These are phyloP conservation scores for Diplodia scrobiculata DNA, from an alignment of 2,329 filamentous ascomycete genomes.

Conservation along the genomic window DNA sequence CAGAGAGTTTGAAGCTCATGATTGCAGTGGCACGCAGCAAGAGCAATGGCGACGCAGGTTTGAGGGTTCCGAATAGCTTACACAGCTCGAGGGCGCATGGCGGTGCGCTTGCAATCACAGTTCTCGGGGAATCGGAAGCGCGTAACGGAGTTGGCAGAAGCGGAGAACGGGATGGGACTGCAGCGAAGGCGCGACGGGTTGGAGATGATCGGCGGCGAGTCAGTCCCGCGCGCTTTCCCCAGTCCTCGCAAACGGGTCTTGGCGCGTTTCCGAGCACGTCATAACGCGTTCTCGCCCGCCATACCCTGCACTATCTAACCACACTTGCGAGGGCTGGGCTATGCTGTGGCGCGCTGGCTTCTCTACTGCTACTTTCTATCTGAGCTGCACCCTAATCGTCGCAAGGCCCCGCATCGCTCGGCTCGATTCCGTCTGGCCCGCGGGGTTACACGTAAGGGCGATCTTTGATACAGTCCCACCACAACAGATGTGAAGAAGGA, in stretches of 20 bases:
- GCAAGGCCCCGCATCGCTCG: not conserved
- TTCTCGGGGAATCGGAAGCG: not conserved
- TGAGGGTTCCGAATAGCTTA: not conserved
- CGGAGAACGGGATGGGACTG: slow-evolving; percentile 13
- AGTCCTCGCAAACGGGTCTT: slow-evolving; percentile 17
- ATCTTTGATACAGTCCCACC: not conserved
- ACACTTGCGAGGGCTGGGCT: not conserved
- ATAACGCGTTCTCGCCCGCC: not conserved
- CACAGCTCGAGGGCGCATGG: slow-evolving; percentile 6
- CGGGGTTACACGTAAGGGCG: not conserved
- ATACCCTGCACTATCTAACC: too few species aligned
- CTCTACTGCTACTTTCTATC: not conserved
- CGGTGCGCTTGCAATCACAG: slow-evolving; percentile 1
- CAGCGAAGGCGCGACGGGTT: slow-evolving; percentile 13
- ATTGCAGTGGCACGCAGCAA: slow-evolving; percentile 8
- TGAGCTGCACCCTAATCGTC: not conserved
- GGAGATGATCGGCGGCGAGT: slow-evolving; percentile 24
- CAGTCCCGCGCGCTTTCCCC: not conserved
- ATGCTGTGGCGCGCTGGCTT: not conserved
- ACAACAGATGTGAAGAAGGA: not conserved
- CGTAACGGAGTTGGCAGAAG: slow-evolving; percentile 18
- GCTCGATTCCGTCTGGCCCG: not conserved
- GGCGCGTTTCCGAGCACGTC: slow-evolving; percentile 14
- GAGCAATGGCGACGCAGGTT: not conserved
- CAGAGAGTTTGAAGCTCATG: slow-evolving; percentile 39